Base-by-base conservation (phyloP, 2,329 filamentous ascomycete species). In the Sporothrix sp. region DNA sequence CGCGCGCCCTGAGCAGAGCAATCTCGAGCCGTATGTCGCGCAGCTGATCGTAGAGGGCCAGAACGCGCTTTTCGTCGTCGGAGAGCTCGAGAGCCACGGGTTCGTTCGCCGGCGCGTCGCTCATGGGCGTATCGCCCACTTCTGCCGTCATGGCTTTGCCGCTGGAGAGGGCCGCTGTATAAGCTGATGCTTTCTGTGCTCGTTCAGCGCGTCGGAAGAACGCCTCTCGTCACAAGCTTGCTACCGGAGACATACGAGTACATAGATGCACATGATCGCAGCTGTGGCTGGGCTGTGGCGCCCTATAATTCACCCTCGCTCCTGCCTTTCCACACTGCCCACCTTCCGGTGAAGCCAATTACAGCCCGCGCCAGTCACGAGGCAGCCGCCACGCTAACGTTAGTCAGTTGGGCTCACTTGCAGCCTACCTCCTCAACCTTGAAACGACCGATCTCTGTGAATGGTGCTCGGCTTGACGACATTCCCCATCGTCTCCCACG, bases 1-100 rank as follows among this genome's bases (percentile, higher is more conserved):
- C 62, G 42, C 73, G 72, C 4, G 75, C 74, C 39, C 68, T 72
- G 11, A 89, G 66, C 35, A 93, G 71, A 33, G 82, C 82, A 50
- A 82, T 78, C 67, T 93, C 83, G 20, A 91, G 68, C 59, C 82
- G 78, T 39, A 90, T 72, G 62, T 86, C 80, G 60, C 84, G 79
- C 23, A 88, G 69, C 57, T 76, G 75, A 63, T 89, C 82, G 65
- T 87, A 85, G 44, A 90, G 74, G 36, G 79, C 74, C 32, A 93
- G 70, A 25, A 84, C 74, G 56, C 74, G 73, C 59, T 74, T 69
- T 66, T 94, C 87, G 53, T 78, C 73, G 32, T 79, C 73, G 1
- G 82, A 85, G 38, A 91, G 70, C 7, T 74, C 70, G 33, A 81
- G 71, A 52, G 66, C 50, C 7, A 58, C 58, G 14, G 42, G 11